Evolutionary conservation across 2,329 filamentous ascomycete genomes (phyloP).

Genomic region (Aspergillus sp.): DNA sequence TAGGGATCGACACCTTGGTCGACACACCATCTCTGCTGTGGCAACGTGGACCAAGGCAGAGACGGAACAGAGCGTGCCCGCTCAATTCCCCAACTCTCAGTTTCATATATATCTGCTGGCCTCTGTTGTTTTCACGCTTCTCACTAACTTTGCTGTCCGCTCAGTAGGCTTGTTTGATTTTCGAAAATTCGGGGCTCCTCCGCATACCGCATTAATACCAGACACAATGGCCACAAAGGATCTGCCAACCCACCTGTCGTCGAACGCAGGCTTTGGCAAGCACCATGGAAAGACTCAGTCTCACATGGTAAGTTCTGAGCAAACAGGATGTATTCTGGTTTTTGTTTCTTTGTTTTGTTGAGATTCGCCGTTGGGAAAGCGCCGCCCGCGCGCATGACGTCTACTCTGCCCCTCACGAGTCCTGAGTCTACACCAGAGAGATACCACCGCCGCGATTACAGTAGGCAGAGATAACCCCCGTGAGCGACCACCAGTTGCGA

Average conservation of each 20-base stretch:
- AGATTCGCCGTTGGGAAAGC: background rate
- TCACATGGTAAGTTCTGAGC: slow-evolving; percentile 50
- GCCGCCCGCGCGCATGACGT: slow-evolving; percentile 3
- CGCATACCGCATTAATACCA: slow-evolving; percentile 4
- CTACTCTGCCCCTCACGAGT: background rate
- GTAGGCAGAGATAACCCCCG: background rate
- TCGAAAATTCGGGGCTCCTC: background rate
- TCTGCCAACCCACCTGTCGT: slow-evolving; percentile 72
- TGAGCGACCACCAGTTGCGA: background rate
- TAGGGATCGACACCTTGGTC: slow-evolving; percentile 24
- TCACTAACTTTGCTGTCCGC: background rate
- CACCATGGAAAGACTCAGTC: slow-evolving; percentile 57
- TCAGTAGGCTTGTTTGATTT: background rate
- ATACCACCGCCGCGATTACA: background rate
- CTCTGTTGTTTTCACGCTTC: background rate
- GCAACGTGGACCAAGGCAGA: slow-evolving; percentile 16
- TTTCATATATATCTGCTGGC: background rate
- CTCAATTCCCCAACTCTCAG: background rate
- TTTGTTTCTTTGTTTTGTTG: background rate
- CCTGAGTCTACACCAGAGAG: background rate
- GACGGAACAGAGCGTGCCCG: background rate
- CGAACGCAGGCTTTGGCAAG: slow-evolving; percentile 43
- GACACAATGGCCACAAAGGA: slow-evolving; percentile 71
- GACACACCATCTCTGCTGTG: slow-evolving; percentile 17
- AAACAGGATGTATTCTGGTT: background rate